Percentiles rank a stretch among this genome's conserved stretches.
Evolutionary conservation across 805 yeast genomes (phyloP).

Genomic region (Candida silvicultrix): DNA sequence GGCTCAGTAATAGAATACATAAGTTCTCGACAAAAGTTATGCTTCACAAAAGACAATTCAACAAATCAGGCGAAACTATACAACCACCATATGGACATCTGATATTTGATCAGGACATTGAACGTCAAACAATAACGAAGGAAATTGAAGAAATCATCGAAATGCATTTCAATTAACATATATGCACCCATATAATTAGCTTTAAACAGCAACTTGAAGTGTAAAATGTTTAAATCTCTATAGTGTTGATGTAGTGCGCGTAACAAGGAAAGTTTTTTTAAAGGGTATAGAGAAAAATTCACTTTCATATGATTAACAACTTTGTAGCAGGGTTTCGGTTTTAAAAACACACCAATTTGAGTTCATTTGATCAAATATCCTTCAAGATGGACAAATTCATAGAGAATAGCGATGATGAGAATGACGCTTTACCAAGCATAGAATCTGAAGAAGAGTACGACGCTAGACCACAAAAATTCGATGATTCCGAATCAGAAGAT

Average conservation of each 20-base stretch:
- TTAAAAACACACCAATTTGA: too few relatives aligned
- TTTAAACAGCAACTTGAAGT: too few relatives aligned
- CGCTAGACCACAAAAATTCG: conserved; percentile 1
- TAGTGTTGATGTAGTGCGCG: neutral
- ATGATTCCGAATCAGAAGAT: conserved; percentile 23
- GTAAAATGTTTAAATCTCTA: too few relatives aligned
- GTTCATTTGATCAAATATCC: too few relatives aligned
- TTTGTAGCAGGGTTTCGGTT: too few relatives aligned
- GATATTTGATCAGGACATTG: neutral
- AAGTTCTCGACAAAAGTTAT: neutral
- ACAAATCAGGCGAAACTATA: neutral
- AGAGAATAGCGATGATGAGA: conserved; percentile 10
- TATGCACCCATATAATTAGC: too few relatives aligned
- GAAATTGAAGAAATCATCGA: neutral
- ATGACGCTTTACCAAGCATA: conserved; percentile 5
- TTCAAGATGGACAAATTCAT: conserved; percentile 18
- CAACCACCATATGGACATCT: too few relatives aligned
- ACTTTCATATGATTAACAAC: neutral
- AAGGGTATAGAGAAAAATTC: neutral
- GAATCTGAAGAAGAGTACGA: conserved; percentile 22
- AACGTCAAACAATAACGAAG: neutral
- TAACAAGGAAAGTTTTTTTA: neutral
- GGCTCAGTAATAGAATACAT: neutral
- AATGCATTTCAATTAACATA: neutral
- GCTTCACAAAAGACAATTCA: neutral